These are phyloP conservation scores for Chaetomiaceae sp. DNA, from an alignment of 2,329 filamentous ascomycete species.

Conservation along the genomic window DNA sequence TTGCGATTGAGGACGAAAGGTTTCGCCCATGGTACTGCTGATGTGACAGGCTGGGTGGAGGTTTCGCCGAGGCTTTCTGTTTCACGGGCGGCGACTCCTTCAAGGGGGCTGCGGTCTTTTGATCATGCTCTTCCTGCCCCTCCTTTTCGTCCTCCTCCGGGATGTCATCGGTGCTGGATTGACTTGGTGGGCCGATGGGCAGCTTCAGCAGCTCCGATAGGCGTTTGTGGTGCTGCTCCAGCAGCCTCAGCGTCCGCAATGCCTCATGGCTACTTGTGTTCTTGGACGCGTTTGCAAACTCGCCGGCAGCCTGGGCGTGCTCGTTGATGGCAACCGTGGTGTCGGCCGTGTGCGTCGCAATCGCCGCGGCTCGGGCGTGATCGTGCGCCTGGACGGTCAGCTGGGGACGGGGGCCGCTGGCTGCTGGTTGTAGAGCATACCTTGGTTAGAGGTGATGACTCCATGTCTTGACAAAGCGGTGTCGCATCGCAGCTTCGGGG, in stretches of 20 bases:
- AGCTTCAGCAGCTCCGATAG: slow-evolving; percentile 78
- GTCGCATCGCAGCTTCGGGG: slow-evolving; percentile 5
- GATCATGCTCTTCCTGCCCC: slow-evolving; percentile 24
- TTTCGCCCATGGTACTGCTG: slow-evolving; percentile 60
- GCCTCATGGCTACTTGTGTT: slow-evolving; percentile 67
- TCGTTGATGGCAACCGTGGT: slow-evolving; percentile 80
- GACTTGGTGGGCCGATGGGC: slow-evolving; percentile 49
- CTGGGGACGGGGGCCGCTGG: too few species aligned
- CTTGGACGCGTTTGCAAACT: slow-evolving; percentile 80
- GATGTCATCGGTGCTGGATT: slow-evolving; percentile 36
- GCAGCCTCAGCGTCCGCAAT: slow-evolving; percentile 73
- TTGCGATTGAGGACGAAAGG: slow-evolving; percentile 77
- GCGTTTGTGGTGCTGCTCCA: slow-evolving; percentile 82
- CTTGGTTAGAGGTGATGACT: slow-evolving; percentile 63
- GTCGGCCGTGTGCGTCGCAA: slow-evolving; percentile 68
- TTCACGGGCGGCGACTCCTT: slow-evolving; percentile 15
- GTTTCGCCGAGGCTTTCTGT: slow-evolving; percentile 28
- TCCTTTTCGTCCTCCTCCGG: slow-evolving; percentile 38
- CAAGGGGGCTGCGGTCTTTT: not conserved
- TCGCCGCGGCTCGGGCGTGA: slow-evolving; percentile 78
- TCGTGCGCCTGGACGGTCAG: slow-evolving; percentile 66
- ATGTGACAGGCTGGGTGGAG: slow-evolving; percentile 36
- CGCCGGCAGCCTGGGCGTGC: slow-evolving; percentile 80
- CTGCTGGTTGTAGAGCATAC: slow-evolving; percentile 36
- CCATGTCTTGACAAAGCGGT: slow-evolving; percentile 47